Conservation (phyloP, 176 grass and related monocot genomes). For the Cocos nucifera region DNA sequence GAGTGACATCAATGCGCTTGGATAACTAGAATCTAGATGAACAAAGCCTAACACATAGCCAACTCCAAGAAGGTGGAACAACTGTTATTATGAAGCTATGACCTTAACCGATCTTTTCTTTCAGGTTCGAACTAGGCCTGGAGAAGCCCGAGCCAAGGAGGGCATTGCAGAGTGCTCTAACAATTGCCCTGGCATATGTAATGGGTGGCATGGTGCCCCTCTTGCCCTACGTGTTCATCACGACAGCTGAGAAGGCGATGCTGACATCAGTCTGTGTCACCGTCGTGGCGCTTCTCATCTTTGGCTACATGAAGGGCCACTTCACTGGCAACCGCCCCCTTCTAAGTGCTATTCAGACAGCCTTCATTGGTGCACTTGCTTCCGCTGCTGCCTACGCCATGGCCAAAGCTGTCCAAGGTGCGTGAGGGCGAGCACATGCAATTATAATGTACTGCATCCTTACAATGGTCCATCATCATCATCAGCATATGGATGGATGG, state of each 20-base stretch:
- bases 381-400: conserved; percentile 75
- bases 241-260: conserved; percentile 51
- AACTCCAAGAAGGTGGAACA: no score
- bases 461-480: no score
- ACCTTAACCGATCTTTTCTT: background rate
- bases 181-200: conserved; percentile 58
- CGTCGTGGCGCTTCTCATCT: conserved; percentile 52
- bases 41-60: no score
- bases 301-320: conserved; percentile 69
- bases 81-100: no score
- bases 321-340: conserved; percentile 68
- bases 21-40: no score
- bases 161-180: conserved; percentile 67
- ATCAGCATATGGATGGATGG: no score
- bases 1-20: no score
- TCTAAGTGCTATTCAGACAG: conserved; percentile 60
- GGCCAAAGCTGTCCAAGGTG: conserved; percentile 58
- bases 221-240: conserved; percentile 63
- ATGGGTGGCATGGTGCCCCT: conserved; percentile 77
- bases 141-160: conserved; percentile 81
- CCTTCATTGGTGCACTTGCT: conserved; percentile 66
- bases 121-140: conserved; percentile 78
- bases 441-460: no score
- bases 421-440: conserved; percentile 2
- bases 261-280: conserved; percentile 59